A percentile compares a stretch with the other conserved stretches of the same genome.
Evolutionary conservation across 768 basidiomycete species (phyloP).

Genomic region (Brasilioporus rufonigricans): DNA sequence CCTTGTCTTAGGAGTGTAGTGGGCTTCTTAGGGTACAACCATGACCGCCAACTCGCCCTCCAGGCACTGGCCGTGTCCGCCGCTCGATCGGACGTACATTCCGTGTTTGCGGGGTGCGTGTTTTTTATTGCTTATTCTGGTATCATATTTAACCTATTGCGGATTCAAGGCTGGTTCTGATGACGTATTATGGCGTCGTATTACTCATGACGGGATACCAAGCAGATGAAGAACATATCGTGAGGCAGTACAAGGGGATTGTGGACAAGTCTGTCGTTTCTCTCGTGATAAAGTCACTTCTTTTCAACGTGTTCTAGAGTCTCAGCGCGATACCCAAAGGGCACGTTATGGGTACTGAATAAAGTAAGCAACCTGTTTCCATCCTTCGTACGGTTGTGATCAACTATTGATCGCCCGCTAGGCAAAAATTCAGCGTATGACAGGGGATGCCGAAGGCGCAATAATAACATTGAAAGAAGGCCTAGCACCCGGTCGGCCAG

Average conservation of each 20-base stretch:
- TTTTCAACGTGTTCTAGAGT: constrained; percentile 36
- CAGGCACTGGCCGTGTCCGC: constrained; percentile 69
- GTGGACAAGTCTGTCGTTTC: constrained; percentile 53
- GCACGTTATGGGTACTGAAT: constrained; percentile 73
- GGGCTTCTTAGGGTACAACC: constrained; percentile 73
- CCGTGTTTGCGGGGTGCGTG: constrained; percentile 71
- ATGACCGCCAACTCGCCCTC: constrained; percentile 67
- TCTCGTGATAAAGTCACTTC: not conserved
- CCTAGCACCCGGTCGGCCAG: constrained; percentile 46
- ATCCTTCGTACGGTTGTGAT: not conserved
- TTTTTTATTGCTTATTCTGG: not conserved
- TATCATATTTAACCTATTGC: not conserved
- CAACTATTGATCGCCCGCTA: constrained; percentile 21
- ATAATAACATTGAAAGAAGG: constrained; percentile 61
- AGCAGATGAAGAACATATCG: constrained; percentile 63
- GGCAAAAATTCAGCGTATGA: constrained; percentile 79
- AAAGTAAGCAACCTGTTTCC: constrained; percentile 38
- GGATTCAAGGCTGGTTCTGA: constrained; percentile 58
- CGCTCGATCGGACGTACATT: constrained; percentile 65
- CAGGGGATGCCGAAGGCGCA: constrained; percentile 59
- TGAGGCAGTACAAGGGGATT: constrained; percentile 61
- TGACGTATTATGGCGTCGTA: constrained; percentile 77
- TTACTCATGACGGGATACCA: constrained; percentile 72
- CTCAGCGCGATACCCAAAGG: constrained; percentile 57
- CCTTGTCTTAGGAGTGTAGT: constrained; percentile 54